Evolutionary conservation across 768 basidiomycete species (phyloP), one percentile per base, ranked within the genome.

Genomic region (Sistotremastrum suecicum): DNA sequence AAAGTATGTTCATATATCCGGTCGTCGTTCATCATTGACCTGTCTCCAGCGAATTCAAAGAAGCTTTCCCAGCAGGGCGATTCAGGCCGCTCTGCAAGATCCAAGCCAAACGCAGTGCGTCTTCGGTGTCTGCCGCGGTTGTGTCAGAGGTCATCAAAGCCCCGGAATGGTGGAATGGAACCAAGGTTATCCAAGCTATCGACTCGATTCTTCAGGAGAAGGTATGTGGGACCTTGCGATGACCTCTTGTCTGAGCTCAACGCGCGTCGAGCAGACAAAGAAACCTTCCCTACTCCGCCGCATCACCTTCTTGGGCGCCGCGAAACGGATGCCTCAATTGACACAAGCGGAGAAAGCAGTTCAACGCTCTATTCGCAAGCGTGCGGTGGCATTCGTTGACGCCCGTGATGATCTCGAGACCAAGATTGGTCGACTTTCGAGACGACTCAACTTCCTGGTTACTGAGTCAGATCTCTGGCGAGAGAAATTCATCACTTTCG

Each of bases 161-260:
- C 36, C 91, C 91, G 0, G 80, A 81, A 51, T 95, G 91, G 91
- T 95, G 90, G 90, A 80, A 89, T 55, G 86, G 84, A 33, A 87
- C 85, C 2, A 78, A 82, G 41, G 85, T 94, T 54, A 84, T 95
- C 44, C 80, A 84, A 54, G 90, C 88, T 8, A 90, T 95, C 50
- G 90, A 94, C 58, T 69, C 68, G 41, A 87, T 94, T 35, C 69
- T 95, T 45, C 78, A 83, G 51, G 85, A 92, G 56, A 86, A 78
- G 72, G 85, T 86, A 51, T 34, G 63, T 56, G 38, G 29, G 42
- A 8, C 7, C 46, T 37, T 47, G 5, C 37, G 10, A 41, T 49
- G 30, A 46, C 5, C 11, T 38, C 5, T 38, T 47, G 45, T 43
- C 6, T 20, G 31, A 42, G 34, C 29, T 54, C 48, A 44, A 57